Base-by-base conservation (phyloP, 495 filamentous ascomycete genomes). In the Penicillium fimorum region DNA sequence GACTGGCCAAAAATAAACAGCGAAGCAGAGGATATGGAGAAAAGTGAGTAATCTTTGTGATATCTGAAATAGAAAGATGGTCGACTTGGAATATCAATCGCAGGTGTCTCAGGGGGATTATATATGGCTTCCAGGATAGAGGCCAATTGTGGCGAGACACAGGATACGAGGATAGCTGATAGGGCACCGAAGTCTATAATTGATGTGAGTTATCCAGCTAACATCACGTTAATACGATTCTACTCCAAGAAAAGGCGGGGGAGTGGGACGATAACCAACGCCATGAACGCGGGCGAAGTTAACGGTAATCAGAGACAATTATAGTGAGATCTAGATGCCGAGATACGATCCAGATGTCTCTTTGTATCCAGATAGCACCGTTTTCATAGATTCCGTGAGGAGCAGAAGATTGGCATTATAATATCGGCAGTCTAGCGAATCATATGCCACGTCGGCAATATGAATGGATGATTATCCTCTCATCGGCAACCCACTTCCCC, bases 341-440 rank as follows among this genome's bases (percentile, higher is more conserved):
- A 53, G 17, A 17, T 18, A 25, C 27, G 27, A 40, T 17, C 24
- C 48, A 50, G 17, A 10, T 18, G n/a, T 17, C 22, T 15, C 2
- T 33, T 5, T 13, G 12, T 37, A 18, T 11, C 22, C 17, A 24
- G 47, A 17, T 38, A 20, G 7, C 18, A 20, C 29, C 18, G 24
- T 50, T 32, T 38, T 22, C n/a, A 29, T 41, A 40, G 35, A 30
- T 5, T 30, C 20, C 4, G 22, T 18, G 24, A 51, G 49, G 49
- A 42, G 33, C n/a, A 18, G 24, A 50, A 42, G 22, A 37, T 42
- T 42, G 37, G 37, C 48, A 51, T 30, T 10, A n/a, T 2, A 41
- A 18, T 15, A 27, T 53, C 41, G 41, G 50, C 50, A 53, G 29
- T 37, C 1, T n/a, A 30, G 30, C 50, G 41, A 53, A 53, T 53